Conservation (phyloP, 1,284 basidiomycete species). For the Ceratobasidium theobromae region DNA sequence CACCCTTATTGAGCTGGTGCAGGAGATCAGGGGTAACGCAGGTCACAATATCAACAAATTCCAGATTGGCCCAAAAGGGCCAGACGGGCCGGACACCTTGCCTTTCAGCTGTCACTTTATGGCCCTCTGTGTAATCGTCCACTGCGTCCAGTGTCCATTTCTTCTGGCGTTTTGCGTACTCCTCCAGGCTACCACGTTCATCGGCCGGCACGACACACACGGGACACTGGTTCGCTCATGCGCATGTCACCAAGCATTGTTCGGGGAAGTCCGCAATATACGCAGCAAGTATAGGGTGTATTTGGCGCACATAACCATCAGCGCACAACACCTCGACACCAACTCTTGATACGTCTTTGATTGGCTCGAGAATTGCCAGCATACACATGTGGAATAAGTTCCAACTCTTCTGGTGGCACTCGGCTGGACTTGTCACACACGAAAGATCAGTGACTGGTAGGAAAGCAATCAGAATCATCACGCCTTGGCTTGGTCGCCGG, state of each 20-base stretch:
- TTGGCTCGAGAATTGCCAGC: slow-evolving; percentile 8
- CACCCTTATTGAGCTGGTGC: slow-evolving; percentile 48
- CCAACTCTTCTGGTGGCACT: neutral
- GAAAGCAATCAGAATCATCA: slow-evolving; percentile 32
- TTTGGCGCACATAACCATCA: slow-evolving; percentile 24
- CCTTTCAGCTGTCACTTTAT: neutral
- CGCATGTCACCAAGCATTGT: slow-evolving; percentile 26
- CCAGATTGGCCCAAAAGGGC: neutral
- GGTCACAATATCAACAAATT: neutral
- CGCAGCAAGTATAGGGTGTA: slow-evolving; percentile 31
- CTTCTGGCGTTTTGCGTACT: neutral
- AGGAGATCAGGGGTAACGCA: slow-evolving; percentile 46
- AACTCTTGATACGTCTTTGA: slow-evolving; percentile 2
- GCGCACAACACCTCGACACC: slow-evolving; percentile 30
- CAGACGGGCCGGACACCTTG: neutral
- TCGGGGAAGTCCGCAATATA: slow-evolving; percentile 35
- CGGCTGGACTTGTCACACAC: neutral
- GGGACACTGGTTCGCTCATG: neutral
- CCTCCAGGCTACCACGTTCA: neutral
- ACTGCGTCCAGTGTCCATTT: neutral
- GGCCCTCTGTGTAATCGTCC: neutral
- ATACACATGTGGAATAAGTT: slow-evolving; percentile 33
- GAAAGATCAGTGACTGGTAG: slow-evolving; percentile 22
- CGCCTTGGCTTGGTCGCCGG: neutral
- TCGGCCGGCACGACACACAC: slow-evolving; percentile 7